Evolutionary conservation across 2,329 filamentous ascomycete genomes (phyloP).

Genomic region (Penicillium thymicola): DNA sequence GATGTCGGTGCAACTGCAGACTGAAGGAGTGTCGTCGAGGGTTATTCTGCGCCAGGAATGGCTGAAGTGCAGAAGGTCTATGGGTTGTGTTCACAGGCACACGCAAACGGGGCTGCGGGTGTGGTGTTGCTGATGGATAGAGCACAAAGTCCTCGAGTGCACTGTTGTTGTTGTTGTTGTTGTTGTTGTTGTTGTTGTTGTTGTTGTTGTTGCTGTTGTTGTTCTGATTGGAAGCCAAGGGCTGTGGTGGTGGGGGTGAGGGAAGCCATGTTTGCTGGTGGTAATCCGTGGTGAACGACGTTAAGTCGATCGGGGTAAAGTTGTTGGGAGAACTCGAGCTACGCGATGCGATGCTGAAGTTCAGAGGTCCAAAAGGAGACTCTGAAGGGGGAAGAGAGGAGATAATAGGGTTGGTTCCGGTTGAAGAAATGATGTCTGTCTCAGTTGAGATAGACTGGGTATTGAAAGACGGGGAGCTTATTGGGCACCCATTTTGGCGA

Average conservation of each 20-base stretch:
- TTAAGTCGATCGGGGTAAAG: constrained; percentile 41
- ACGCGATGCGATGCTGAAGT: constrained; percentile 43
- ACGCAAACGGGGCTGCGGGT: constrained; percentile 36
- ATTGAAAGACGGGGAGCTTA: constrained; percentile 33
- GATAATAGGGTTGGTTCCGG: constrained; percentile 28
- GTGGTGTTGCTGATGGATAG: constrained; percentile 33
- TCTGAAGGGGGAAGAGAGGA: constrained; percentile 39
- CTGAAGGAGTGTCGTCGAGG: constrained; percentile 37
- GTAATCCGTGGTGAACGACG: constrained; percentile 51
- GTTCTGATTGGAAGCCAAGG: constrained; percentile 40
- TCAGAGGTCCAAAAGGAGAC: constrained; percentile 47
- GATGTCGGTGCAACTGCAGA: constrained; percentile 36
- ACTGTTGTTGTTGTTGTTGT: constrained; percentile 33
- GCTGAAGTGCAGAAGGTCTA: constrained; percentile 35
- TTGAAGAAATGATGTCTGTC: constrained; percentile 43
- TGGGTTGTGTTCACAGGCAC: constrained; percentile 36
- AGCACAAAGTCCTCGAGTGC: constrained; percentile 46
- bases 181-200: constrained; percentile 32
- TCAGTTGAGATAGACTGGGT: constrained; percentile 37
- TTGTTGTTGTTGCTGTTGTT: constrained; percentile 33
- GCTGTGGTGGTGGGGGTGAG: constrained; percentile 43
- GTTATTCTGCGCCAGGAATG: constrained; percentile 35
- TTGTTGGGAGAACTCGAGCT: constrained; percentile 42
- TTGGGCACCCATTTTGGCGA: constrained; percentile 40
- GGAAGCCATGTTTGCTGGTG: constrained; percentile 48